These are phyloP conservation scores for Dryadomyces quercus-mongolicae DNA, from an alignment of 2,329 filamentous ascomycete genomes.

Conservation along the genomic window DNA sequence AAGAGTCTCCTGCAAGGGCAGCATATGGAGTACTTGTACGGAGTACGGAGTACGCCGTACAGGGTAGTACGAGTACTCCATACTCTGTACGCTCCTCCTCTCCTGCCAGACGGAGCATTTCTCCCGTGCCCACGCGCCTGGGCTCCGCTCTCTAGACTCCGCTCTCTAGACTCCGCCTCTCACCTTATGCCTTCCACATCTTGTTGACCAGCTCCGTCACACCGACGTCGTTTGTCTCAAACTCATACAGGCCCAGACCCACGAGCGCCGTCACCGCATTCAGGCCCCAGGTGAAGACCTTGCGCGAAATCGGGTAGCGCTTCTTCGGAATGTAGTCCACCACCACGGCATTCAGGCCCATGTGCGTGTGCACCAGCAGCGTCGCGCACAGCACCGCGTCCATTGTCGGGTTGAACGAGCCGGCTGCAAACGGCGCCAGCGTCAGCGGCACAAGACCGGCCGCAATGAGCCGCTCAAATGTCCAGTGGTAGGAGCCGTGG, in stretches of 20 bases:
- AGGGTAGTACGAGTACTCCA: too few relatives aligned
- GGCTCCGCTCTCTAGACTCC: not conserved
- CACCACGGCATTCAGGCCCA: constrained; percentile 84
- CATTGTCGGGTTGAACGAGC: constrained; percentile 76
- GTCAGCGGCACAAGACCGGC: constrained; percentile 75
- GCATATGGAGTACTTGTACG: too few relatives aligned
- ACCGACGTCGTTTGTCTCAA: constrained; percentile 97
- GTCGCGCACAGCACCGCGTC: constrained; percentile 77
- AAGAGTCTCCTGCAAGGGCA: too few relatives aligned
- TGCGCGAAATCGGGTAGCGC: constrained; percentile 55
- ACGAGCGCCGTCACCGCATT: constrained; percentile 69
- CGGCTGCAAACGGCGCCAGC: constrained; percentile 82
- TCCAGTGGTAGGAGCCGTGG: constrained; percentile 98
- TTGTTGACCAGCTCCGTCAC: constrained; percentile 80
- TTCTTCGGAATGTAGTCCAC: constrained; percentile 79
- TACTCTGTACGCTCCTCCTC: too few relatives aligned
- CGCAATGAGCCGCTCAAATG: constrained; percentile 79
- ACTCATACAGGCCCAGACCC: constrained; percentile 88
- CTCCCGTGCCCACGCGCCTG: too few relatives aligned
- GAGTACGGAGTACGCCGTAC: too few relatives aligned
- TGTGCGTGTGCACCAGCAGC: constrained; percentile 85
- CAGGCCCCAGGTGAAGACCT: constrained; percentile 63
- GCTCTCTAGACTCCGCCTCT: not conserved
- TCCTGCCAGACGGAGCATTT: too few relatives aligned
- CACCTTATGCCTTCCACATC: constrained; percentile 67